These are phyloP conservation scores for Mycena sp. DNA, from an alignment of 1,284 basidiomycete genomes.

Conservation along the genomic window DNA sequence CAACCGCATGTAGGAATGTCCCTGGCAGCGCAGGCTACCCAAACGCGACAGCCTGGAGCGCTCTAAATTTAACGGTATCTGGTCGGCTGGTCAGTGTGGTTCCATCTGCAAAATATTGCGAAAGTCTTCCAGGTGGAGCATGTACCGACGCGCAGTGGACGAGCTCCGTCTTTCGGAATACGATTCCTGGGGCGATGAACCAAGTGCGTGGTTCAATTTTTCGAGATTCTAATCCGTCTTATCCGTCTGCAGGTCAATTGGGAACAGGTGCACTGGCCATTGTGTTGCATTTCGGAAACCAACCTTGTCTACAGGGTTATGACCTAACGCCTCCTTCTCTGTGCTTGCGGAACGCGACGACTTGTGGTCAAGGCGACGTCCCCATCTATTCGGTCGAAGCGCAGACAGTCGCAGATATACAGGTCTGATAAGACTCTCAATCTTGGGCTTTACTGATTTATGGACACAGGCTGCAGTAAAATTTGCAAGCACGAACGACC, in stretches of 20 bases:
- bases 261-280: neutral
- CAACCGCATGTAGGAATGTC: neutral
- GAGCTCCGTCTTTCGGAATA: neutral
- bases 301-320: constrained; percentile 12
- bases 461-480: constrained; percentile 47
- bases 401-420: constrained; percentile 43
- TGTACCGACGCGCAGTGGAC: neutral
- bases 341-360: constrained; percentile 5
- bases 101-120: neutral
- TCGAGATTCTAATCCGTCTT: neutral
- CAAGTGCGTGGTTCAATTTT: neutral
- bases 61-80: neutral
- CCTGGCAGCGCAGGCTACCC: neutral
- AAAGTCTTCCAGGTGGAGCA: neutral
- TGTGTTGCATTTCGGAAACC: neutral
- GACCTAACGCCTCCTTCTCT: constrained; percentile 7
- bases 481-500: constrained; percentile 49
- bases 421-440: neutral
- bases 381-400: constrained; percentile 55
- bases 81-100: neutral
- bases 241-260: neutral
- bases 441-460: neutral
- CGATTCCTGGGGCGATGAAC: neutral
- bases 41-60: neutral
- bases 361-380: constrained; percentile 54